Evolutionary conservation across 2,329 filamentous ascomycete genomes (phyloP).

Genomic region (Ceratocystis cubensis): DNA sequence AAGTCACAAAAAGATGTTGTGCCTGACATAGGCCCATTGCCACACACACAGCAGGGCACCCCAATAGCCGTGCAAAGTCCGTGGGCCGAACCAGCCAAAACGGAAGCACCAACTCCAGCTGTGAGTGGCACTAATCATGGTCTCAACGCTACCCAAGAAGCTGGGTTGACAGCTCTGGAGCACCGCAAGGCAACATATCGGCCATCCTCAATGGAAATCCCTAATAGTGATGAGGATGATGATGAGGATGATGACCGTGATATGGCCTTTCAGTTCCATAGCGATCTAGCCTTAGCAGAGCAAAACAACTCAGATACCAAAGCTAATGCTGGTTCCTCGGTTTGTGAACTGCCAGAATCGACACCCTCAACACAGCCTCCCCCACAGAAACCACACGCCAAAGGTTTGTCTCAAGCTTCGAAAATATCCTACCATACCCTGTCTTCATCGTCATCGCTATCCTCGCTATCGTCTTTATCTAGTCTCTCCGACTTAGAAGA

Average conservation of each 20-base stretch:
- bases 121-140: neutral
- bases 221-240: conserved; percentile 17
- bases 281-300: neutral
- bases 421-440: neutral
- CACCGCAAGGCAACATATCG: neutral
- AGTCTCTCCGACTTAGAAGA: neutral
- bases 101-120: too few species aligned
- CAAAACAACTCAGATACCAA: neutral
- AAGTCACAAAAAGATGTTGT: neutral
- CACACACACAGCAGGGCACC: neutral
- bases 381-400: neutral
- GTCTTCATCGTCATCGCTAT: conserved; percentile 7
- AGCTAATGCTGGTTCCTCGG: neutral
- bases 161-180: neutral
- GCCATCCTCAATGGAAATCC: conserved; percentile 17
- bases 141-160: neutral
- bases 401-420: neutral
- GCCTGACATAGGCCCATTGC: neutral
- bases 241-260: neutral
- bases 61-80: neutral
- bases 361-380: neutral
- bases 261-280: neutral
- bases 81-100: neutral
- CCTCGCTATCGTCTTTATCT: neutral
- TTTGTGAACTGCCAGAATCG: neutral